phyloP scores from a whole-genome alignment of 768 basidiomycete species.

The Boletus barrowsii region DNA sequence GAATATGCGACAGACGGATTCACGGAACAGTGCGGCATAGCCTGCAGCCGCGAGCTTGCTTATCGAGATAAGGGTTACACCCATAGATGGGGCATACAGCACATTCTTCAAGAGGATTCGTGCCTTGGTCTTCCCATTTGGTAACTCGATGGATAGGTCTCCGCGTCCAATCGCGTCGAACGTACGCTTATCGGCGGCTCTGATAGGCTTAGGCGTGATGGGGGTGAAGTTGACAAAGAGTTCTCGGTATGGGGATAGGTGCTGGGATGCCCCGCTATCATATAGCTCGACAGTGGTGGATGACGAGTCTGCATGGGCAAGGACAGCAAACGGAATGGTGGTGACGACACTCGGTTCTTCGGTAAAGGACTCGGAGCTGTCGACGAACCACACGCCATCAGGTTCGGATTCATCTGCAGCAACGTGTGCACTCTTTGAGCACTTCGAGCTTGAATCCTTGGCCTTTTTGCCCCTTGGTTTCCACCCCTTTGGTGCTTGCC shows the following conservation, averaged over 20 bases:
- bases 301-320: too few relatives aligned
- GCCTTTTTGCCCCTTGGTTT: neutral
- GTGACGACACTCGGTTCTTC: too few relatives aligned
- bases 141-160: neutral
- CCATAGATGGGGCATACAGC: neutral
- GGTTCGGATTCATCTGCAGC: neutral
- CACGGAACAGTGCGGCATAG: neutral
- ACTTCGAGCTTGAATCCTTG: neutral
- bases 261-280: too few relatives aligned
- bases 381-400: neutral
- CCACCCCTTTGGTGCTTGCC: constrained; percentile 1
- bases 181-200: neutral
- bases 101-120: neutral
- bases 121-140: neutral
- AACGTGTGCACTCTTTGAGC: too few relatives aligned
- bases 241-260: too few relatives aligned
- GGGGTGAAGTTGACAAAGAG: too few relatives aligned
- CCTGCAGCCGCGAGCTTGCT: neutral
- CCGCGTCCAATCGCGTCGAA: neutral
- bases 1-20: too few relatives aligned
- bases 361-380: too few relatives aligned
- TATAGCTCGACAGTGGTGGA: too few relatives aligned
- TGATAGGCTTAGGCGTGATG: too few relatives aligned
- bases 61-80: neutral
- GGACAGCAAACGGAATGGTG: too few relatives aligned